A percentile compares a stretch with the other conserved stretches of the same genome.
phyloP scores from a whole-genome alignment of 164 flowering plant species.

The Malania oleifera region DNA sequence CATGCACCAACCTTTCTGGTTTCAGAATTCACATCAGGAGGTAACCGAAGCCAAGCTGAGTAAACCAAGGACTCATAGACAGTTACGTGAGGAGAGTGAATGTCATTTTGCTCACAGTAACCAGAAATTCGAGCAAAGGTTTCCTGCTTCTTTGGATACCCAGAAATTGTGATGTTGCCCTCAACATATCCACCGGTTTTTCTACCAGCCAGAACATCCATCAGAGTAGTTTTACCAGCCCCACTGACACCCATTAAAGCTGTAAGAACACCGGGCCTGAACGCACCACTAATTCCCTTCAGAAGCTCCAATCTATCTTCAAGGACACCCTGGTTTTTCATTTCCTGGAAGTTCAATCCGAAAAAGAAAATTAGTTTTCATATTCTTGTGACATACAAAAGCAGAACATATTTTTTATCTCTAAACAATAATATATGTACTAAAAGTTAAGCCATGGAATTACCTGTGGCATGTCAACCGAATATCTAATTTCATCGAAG shows the following conservation, averaged over 20 bases:
- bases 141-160: conserved; percentile 39
- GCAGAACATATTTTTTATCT: too few species aligned
- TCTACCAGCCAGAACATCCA: conserved; percentile 43
- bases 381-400: too few species aligned
- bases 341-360: conserved; percentile 37
- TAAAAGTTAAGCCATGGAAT: neutral
- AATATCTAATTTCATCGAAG: conserved; percentile 39
- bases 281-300: conserved; percentile 37
- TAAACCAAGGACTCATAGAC: conserved; percentile 33
- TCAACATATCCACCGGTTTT: conserved; percentile 35
- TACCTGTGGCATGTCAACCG: conserved; percentile 60
- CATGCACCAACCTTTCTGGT: conserved; percentile 20
- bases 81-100: conserved; percentile 38
- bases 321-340: conserved; percentile 40
- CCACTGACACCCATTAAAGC: conserved; percentile 52
- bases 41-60: conserved; percentile 37
- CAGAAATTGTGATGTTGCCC: conserved; percentile 29
- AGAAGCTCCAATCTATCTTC: conserved; percentile 33
- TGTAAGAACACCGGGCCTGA: conserved; percentile 45
- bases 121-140: conserved; percentile 38
- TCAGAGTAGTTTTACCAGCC: conserved; percentile 45
- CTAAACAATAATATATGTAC: neutral
- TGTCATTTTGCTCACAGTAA: conserved; percentile 35
- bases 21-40: conserved; percentile 25
- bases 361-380: too few species aligned